A percentile compares a stretch with the other conserved stretches of the same genome.
Evolutionary conservation across 2,329 filamentous ascomycete genomes (phyloP).

Genomic region (Talaromyces rugulosus): DNA sequence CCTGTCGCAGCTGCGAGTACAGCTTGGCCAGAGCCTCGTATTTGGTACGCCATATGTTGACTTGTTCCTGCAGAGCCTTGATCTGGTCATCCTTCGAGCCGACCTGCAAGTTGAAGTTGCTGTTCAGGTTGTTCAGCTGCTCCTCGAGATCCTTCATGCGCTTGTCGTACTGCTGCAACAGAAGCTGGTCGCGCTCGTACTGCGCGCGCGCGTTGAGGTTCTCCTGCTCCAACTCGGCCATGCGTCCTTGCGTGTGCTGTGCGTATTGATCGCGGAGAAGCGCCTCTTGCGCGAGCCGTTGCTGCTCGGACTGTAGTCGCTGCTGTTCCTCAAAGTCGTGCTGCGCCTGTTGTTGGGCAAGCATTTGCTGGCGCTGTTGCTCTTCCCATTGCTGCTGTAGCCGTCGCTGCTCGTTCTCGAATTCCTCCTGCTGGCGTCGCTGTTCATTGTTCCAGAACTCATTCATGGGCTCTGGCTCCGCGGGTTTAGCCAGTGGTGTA

Average conservation of each 20-base stretch:
- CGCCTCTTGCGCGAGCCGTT: conserved; percentile 84
- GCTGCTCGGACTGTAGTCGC: conserved; percentile 78
- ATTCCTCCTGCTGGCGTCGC: conserved; percentile 86
- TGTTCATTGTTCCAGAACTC: conserved; percentile 98
- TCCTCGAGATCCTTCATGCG: conserved; percentile 88
- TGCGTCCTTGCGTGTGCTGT: conserved; percentile 90
- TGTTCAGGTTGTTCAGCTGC: conserved; percentile 76
- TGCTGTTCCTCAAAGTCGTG: conserved; percentile 97
- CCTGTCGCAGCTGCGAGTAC: conserved; percentile 91
- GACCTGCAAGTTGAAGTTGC: conserved; percentile 79
- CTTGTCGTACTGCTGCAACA: conserved; percentile 95
- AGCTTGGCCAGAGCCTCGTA: conserved; percentile 96
- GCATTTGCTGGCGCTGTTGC: conserved; percentile 74
- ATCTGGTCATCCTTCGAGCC: conserved; percentile 93
- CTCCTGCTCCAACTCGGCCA: conserved; percentile 91
- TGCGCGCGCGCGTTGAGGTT: conserved; percentile 91
- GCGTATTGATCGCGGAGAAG: conserved; percentile 82
- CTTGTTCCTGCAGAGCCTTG: conserved; percentile 85
- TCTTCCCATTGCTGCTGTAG: conserved; percentile 83
- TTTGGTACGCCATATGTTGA: conserved; percentile 96
- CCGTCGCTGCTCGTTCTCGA: conserved; percentile 87
- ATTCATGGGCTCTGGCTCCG: conserved; percentile 88
- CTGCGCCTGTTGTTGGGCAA: conserved; percentile 79
- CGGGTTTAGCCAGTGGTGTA: conserved; percentile 61
- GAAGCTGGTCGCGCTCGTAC: conserved; percentile 94